Percentiles rank a stretch among this genome's conserved stretches.
Evolutionary conservation across 495 filamentous ascomycete genomes (phyloP).

Genomic region (Bryoglossum gracile): DNA sequence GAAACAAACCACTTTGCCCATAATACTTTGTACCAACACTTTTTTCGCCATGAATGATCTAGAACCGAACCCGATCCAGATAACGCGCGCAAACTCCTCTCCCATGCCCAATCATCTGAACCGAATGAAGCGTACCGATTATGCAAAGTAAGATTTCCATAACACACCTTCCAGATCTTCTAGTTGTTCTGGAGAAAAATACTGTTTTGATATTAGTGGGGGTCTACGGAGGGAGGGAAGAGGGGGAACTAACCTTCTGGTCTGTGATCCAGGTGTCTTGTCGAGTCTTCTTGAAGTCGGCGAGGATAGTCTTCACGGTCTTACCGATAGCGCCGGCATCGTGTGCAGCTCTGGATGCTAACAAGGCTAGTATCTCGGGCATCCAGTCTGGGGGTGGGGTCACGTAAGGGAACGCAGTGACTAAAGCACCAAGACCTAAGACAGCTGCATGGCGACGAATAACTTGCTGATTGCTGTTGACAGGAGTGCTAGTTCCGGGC

Average conservation of each 20-base stretch:
- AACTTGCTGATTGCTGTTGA: conserved; percentile 70
- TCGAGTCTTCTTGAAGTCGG: conserved; percentile 98
- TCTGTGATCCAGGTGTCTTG: conserved; percentile 99
- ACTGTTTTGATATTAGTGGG: conserved; percentile 49
- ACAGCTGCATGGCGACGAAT: conserved; percentile 85
- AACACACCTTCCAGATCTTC: conserved; percentile 94
- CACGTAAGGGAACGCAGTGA: conserved; percentile 95
- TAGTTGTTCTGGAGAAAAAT: conserved; percentile 84
- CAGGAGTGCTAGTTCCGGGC: conserved; percentile 55
- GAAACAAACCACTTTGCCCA: too few species aligned
- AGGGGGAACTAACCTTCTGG: conserved; percentile 64
- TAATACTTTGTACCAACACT: too few species aligned
- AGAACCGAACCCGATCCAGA: neutral
- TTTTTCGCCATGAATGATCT: too few species aligned
- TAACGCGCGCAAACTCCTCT: neutral
- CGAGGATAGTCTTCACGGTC: conserved; percentile 91
- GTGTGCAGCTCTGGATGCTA: conserved; percentile 77
- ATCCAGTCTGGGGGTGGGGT: conserved; percentile 91
- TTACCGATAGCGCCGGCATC: conserved; percentile 93
- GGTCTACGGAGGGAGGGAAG: neutral
- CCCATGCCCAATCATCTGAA: neutral
- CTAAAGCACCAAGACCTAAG: conserved; percentile 79
- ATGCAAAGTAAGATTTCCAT: conserved; percentile 99
- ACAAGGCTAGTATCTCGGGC: conserved; percentile 80
- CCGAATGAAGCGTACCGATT: conserved; percentile 14